Percentiles rank a stretch among this genome's conserved stretches.
These are phyloP conservation scores for Zasmidium cellare DNA, from an alignment of 2,329 filamentous ascomycete genomes.

Conservation along the genomic window DNA sequence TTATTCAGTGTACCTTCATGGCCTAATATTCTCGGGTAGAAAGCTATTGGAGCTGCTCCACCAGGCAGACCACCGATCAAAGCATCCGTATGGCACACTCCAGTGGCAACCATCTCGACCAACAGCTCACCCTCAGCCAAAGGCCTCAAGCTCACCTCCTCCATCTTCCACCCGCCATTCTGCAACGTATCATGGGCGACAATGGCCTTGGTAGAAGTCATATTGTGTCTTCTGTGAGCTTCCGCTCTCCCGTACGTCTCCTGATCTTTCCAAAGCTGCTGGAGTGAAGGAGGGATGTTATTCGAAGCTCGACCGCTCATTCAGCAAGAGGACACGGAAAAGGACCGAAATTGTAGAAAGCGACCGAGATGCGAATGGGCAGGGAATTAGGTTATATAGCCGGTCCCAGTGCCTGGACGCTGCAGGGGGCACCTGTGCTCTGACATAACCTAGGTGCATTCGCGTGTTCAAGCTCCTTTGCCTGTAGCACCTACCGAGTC, in stretches of 20 bases:
- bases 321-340: background rate
- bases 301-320: slow-evolving; percentile 26
- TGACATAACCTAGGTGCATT: no score
- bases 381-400: background rate
- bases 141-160: slow-evolving; percentile 38
- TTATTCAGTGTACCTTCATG: slow-evolving; percentile 50
- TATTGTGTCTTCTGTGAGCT: slow-evolving; percentile 10
- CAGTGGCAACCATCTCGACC: slow-evolving; percentile 54
- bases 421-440: background rate
- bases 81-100: slow-evolving; percentile 58
- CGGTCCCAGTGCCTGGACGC: background rate
- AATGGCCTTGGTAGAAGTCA: slow-evolving; percentile 37
- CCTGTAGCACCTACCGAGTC: background rate
- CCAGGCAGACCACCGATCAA: slow-evolving; percentile 44
- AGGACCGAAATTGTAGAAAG: slow-evolving; percentile 7
- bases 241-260: background rate
- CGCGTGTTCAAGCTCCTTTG: no score
- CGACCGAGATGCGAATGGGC: slow-evolving; percentile 1
- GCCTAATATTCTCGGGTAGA: slow-evolving; percentile 52
- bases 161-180: slow-evolving; percentile 42
- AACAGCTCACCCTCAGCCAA: slow-evolving; percentile 50
- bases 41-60: slow-evolving; percentile 36
- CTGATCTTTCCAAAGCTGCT: slow-evolving; percentile 26
- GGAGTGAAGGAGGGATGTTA: slow-evolving; percentile 28
- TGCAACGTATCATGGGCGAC: slow-evolving; percentile 39